Evolutionary conservation across 331 rosid genomes (phyloP).

Genomic region (Acacia concinna): DNA sequence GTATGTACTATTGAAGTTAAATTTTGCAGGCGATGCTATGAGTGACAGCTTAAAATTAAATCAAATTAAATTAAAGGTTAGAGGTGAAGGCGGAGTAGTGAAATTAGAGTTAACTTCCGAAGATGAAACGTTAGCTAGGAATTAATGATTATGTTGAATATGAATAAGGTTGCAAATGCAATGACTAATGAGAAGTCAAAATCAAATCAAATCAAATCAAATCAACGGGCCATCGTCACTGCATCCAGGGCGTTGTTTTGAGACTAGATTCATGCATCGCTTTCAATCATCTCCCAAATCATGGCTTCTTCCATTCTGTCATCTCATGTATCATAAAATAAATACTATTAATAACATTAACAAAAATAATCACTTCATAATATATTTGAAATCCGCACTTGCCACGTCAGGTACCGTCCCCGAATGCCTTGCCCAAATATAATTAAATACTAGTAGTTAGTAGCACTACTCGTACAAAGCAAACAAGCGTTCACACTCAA

Average conservation of each 20-base stretch:
- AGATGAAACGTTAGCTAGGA: too few species aligned
- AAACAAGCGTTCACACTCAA: neutral
- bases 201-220: too few species aligned
- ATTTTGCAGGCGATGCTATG: too few species aligned
- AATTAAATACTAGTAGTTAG: too few species aligned
- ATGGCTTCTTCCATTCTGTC: neutral
- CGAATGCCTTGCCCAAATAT: neutral
- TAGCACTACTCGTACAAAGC: too few species aligned
- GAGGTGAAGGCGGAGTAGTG: too few species aligned
- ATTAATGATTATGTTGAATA: too few species aligned
- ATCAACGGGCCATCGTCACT: neutral
- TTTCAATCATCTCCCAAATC: neutral
- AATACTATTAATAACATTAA: too few species aligned
- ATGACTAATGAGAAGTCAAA: neutral
- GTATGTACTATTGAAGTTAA: too few species aligned
- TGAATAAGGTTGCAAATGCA: neutral
- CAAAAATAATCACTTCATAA: neutral
- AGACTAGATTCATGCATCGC: neutral
- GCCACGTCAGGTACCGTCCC: neutral
- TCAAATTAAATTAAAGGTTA: too few species aligned
- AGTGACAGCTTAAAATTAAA: too few species aligned
- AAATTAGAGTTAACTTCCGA: too few species aligned
- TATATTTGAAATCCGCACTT: neutral
- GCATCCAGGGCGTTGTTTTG: neutral
- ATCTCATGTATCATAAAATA: neutral